A percentile compares a stretch with the other conserved stretches of the same genome.
Evolutionary conservation across 768 basidiomycete species (phyloP).

Genomic region (Boletales sp.): DNA sequence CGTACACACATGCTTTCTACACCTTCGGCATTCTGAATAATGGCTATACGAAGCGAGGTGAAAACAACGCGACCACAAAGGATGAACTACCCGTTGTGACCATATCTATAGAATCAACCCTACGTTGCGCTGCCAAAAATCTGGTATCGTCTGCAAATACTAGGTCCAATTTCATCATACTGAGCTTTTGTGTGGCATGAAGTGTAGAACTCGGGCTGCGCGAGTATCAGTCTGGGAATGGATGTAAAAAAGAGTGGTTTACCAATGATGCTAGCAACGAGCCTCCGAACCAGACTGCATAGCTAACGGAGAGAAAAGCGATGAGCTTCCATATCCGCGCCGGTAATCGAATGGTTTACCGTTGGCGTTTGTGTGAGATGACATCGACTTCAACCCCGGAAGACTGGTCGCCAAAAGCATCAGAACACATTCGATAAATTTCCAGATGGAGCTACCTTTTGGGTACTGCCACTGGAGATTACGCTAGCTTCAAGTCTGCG

Average conservation of each 20-base stretch:
- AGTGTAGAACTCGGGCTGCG: slow-evolving; percentile 90
- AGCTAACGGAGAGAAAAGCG: slow-evolving; percentile 37
- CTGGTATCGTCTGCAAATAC: slow-evolving; percentile 88
- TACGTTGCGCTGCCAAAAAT: slow-evolving; percentile 89
- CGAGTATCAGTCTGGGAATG: slow-evolving; percentile 1
- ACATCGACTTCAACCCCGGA: slow-evolving; percentile 98
- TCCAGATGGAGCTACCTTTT: slow-evolving; percentile 46
- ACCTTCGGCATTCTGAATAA: slow-evolving; percentile 5
- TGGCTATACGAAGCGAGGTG: not conserved
- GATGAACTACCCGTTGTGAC: not conserved
- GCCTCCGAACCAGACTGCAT: slow-evolving; percentile 98
- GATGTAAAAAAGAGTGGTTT: slow-evolving; percentile 25
- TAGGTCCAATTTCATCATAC: slow-evolving; percentile 90
- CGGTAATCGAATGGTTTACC: slow-evolving; percentile 41
- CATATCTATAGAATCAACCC: not conserved
- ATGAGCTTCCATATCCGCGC: slow-evolving; percentile 2
- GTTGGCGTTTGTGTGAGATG: slow-evolving; percentile 96
- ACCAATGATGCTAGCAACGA: slow-evolving; percentile 91
- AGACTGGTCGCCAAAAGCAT: slow-evolving; percentile 48
- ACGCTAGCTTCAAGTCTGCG: slow-evolving; percentile 79
- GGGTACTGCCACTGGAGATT: slow-evolving; percentile 64
- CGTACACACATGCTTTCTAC: not conserved
- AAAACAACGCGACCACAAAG: slow-evolving; percentile 1
- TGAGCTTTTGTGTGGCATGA: slow-evolving; percentile 93
- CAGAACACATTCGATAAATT: not conserved